Percentiles rank a stretch among this genome's conserved stretches.
phyloP scores from a whole-genome alignment of 2,329 filamentous ascomycete species.

The Raffaelea deltoideospora region DNA sequence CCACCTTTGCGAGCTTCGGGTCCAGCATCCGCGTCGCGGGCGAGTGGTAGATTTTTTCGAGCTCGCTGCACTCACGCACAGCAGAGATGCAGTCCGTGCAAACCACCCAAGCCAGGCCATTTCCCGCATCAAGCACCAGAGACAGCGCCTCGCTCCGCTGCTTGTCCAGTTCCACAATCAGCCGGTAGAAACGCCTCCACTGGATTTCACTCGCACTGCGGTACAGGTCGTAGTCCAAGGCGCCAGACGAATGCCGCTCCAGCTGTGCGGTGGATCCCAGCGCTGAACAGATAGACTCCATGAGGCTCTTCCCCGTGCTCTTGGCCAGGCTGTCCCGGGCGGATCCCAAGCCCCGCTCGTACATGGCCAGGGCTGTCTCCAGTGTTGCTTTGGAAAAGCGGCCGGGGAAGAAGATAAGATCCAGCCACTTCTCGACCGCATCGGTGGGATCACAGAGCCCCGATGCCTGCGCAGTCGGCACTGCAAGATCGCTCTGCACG shows the following conservation, averaged over 20 bases:
- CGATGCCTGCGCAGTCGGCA: slow-evolving; percentile 39
- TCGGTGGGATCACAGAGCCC: slow-evolving; percentile 51
- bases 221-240: slow-evolving; percentile 63
- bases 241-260: slow-evolving; percentile 43
- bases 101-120: slow-evolving; percentile 67
- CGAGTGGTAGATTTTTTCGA: slow-evolving; percentile 67
- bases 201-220: slow-evolving; percentile 60
- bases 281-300: slow-evolving; percentile 61
- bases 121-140: slow-evolving; percentile 55
- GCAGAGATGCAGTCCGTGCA: slow-evolving; percentile 69
- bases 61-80: slow-evolving; percentile 61
- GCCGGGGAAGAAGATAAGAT: slow-evolving; percentile 69
- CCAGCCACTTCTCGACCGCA: slow-evolving; percentile 71
- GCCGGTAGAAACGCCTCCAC: slow-evolving; percentile 80
- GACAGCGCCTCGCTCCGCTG: slow-evolving; percentile 70
- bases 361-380: slow-evolving; percentile 70
- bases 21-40: slow-evolving; percentile 20
- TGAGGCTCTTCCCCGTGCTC: slow-evolving; percentile 29
- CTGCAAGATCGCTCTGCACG: slow-evolving; percentile 42
- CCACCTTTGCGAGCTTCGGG: slow-evolving; percentile 21
- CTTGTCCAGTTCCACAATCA: slow-evolving; percentile 75
- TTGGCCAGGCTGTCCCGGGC: slow-evolving; percentile 14
- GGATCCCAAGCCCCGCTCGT: slow-evolving; percentile 46
- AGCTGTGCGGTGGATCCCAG: slow-evolving; percentile 56
- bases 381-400: slow-evolving; percentile 67